phyloP scores from a whole-genome alignment of 441 rosid species.

The Gossypium trilobum region DNA sequence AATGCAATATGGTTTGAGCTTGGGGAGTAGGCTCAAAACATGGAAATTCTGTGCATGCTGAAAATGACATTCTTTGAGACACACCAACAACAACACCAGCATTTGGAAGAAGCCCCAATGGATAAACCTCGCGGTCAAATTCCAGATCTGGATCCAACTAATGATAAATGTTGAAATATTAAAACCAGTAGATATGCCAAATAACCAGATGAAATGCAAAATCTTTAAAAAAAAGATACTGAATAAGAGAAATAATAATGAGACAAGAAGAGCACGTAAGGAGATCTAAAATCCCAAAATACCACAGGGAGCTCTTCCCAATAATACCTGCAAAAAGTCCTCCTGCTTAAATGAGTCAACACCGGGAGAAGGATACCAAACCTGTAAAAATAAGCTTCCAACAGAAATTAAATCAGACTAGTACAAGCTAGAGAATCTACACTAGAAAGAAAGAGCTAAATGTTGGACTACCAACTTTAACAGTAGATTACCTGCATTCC shows the following conservation, averaged over 20 bases:
- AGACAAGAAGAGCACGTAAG: neutral
- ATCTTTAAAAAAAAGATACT: neutral
- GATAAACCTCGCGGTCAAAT: slow-evolving; percentile 95
- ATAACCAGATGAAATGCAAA: slow-evolving; percentile 14
- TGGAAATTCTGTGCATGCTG: slow-evolving; percentile 90
- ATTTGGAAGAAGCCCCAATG: slow-evolving; percentile 94
- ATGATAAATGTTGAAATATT: slow-evolving; percentile 27
- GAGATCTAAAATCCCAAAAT: slow-evolving; percentile 1
- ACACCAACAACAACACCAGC: slow-evolving; percentile 94
- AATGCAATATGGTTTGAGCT: slow-evolving; percentile 94
- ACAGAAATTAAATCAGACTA: slow-evolving; percentile 39
- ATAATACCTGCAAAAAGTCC: slow-evolving; percentile 85
- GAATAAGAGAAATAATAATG: neutral
- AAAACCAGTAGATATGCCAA: slow-evolving; percentile 2
- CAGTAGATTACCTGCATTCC: slow-evolving; percentile 88
- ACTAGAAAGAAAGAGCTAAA: neutral
- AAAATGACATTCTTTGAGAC: slow-evolving; percentile 90
- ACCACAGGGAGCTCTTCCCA: neutral
- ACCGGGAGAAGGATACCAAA: slow-evolving; percentile 95
- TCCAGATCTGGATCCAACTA: slow-evolving; percentile 98
- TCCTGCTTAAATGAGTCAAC: slow-evolving; percentile 87
- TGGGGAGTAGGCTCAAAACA: slow-evolving; percentile 98
- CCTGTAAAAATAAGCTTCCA: slow-evolving; percentile 68
- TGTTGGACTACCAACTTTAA: slow-evolving; percentile 9
- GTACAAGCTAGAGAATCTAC: slow-evolving; percentile 17